Conservation (phyloP, 441 rosid genomes). For the Mallotus repandus region DNA sequence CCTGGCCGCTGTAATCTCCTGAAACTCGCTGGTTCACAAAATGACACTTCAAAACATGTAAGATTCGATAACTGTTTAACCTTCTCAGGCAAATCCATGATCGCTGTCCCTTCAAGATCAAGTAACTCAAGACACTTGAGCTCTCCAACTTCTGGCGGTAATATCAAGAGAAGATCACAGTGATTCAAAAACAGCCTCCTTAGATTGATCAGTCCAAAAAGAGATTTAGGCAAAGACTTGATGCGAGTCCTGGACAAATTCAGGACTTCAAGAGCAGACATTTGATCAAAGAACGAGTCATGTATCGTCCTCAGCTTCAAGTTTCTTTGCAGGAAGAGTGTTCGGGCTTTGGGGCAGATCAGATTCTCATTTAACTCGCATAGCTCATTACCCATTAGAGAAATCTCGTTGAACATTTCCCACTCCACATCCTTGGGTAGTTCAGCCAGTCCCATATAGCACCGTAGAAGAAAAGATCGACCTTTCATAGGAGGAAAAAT, state of each 20-base stretch:
- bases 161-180: slow-evolving; percentile 11
- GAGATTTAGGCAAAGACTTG: slow-evolving; percentile 24
- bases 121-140: slow-evolving; percentile 27
- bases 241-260: slow-evolving; percentile 20
- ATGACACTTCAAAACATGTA: not conserved
- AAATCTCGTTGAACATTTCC: slow-evolving; percentile 6
- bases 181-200: slow-evolving; percentile 15
- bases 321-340: slow-evolving; percentile 21
- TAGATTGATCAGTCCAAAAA: slow-evolving; percentile 6
- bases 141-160: slow-evolving; percentile 25
- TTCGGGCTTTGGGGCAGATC: not conserved
- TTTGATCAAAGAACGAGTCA: slow-evolving; percentile 9
- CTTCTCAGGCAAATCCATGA: slow-evolving; percentile 9
- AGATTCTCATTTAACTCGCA: slow-evolving; percentile 16
- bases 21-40: not conserved
- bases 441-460: not conserved
- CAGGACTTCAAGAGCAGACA: slow-evolving; percentile 25
- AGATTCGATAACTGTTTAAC: not conserved
- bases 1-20: no score
- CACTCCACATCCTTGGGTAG: slow-evolving; percentile 7
- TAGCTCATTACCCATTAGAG: slow-evolving; percentile 10
- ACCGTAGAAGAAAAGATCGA: not conserved
- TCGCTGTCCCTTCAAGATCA: slow-evolving; percentile 26
- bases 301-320: slow-evolving; percentile 3
- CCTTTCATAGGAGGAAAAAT: no score